Percentiles rank a stretch among this genome's conserved stretches.
phyloP scores from a whole-genome alignment of 129 eudicot species.

The Sambucus nigra region DNA sequence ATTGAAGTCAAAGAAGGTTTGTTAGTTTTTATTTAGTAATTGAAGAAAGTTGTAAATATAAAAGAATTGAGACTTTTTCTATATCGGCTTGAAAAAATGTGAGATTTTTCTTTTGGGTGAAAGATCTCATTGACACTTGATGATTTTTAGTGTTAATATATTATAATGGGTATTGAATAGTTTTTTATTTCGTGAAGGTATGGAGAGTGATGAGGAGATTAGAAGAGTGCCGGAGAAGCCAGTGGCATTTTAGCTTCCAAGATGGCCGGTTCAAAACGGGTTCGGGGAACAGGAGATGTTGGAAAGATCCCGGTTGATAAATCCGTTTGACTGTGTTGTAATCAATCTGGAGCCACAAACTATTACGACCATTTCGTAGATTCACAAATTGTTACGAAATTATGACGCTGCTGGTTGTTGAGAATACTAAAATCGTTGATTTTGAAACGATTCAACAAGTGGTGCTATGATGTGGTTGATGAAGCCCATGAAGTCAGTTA shows the following conservation, averaged over 20 bases:
- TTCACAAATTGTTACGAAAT: too few species aligned
- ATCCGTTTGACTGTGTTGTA: too few species aligned
- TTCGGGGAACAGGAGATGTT: slow-evolving; percentile 44
- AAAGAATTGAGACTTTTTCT: neutral
- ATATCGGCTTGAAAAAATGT: neutral
- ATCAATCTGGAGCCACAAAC: too few species aligned
- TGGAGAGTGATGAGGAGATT: slow-evolving; percentile 98
- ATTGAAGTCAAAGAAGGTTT: slow-evolving; percentile 79
- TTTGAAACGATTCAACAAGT: too few species aligned
- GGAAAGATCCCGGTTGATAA: slow-evolving; percentile 91
- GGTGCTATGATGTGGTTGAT: too few species aligned
- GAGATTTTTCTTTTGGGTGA: neutral
- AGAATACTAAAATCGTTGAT: too few species aligned
- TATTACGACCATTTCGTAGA: too few species aligned
- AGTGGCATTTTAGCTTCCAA: slow-evolving; percentile 45
- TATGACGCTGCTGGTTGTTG: too few species aligned
- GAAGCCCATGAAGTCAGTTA: too few species aligned
- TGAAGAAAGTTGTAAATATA: neutral
- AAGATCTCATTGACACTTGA: too few species aligned
- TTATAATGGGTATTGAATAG: neutral
- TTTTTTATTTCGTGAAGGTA: slow-evolving; percentile 47
- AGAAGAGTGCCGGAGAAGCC: slow-evolving; percentile 88
- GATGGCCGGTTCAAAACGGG: slow-evolving; percentile 40
- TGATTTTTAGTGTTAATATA: too few species aligned
- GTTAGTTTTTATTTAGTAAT: neutral